A percentile compares a stretch with the other conserved stretches of the same genome.
phyloP scores from a whole-genome alignment of 176 grass and related monocot genomes.

The Juncus inflexus region DNA sequence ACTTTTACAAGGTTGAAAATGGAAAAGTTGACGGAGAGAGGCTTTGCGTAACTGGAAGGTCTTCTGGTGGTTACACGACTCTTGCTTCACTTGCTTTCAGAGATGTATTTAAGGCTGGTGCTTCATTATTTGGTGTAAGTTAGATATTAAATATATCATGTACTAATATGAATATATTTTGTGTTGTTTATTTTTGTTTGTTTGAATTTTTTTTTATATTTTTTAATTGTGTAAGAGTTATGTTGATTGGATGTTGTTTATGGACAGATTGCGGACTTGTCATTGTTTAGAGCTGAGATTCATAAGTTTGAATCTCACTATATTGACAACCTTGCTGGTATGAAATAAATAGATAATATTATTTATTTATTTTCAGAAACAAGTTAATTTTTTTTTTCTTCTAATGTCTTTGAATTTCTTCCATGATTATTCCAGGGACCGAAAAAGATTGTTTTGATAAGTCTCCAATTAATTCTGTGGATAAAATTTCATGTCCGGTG shows the following conservation, averaged over 20 bases:
- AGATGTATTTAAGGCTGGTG: conserved; percentile 91
- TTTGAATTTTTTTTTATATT: no score
- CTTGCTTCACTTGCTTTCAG: conserved; percentile 83
- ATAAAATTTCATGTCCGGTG: conserved; percentile 55
- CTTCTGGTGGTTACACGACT: conserved; percentile 89
- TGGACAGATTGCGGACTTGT: conserved; percentile 66
- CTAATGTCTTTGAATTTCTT: conserved; percentile 3
- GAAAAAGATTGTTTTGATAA: conserved; percentile 45
- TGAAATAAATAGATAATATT: conserved; percentile 21
- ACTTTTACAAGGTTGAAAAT: conserved; percentile 49
- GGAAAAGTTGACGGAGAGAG: conserved; percentile 73
- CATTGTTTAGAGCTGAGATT: conserved; percentile 48
- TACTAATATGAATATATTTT: neutral
- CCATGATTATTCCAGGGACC: conserved; percentile 39
- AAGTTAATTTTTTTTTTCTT: conserved; percentile 12
- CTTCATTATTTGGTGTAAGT: conserved; percentile 97
- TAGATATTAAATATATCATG: conserved; percentile 13
- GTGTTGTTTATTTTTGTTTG: no score
- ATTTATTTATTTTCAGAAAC: neutral
- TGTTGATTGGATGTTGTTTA: no score
- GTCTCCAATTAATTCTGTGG: conserved; percentile 61
- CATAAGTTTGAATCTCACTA: conserved; percentile 81
- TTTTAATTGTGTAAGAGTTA: no score
- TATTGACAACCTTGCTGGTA: conserved; percentile 74
- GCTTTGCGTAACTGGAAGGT: conserved; percentile 87